phyloP scores from a whole-genome alignment of 2,329 filamentous ascomycete genomes.

The Arthrobotrys megalospora region DNA sequence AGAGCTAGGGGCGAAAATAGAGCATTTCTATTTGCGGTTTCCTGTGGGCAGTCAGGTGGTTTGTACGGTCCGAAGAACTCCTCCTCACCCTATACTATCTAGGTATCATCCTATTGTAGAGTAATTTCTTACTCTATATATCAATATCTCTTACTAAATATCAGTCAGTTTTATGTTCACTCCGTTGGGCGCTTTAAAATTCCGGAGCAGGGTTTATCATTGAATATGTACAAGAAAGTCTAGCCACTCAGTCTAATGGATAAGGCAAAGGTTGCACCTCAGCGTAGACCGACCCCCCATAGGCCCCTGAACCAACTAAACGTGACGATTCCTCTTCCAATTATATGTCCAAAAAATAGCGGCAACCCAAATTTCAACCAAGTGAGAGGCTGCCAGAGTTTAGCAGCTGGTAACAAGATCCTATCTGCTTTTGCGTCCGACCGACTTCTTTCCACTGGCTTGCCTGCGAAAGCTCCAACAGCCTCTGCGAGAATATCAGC shows the following conservation, averaged over 20 bases:
- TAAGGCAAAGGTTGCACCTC: not conserved
- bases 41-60: too few species aligned
- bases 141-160: too few species aligned
- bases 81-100: too few species aligned
- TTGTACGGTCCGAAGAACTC: too few species aligned
- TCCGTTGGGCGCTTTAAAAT: not conserved
- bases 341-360: slow-evolving; percentile 53
- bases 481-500: slow-evolving; percentile 67
- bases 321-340: slow-evolving; percentile 52
- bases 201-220: not conserved
- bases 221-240: slow-evolving; percentile 2
- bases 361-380: slow-evolving; percentile 61
- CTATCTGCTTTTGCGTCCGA: slow-evolving; percentile 30
- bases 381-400: slow-evolving; percentile 53
- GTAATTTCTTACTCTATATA: too few species aligned
- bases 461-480: slow-evolving; percentile 65
- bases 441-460: slow-evolving; percentile 16
- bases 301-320: slow-evolving; percentile 51
- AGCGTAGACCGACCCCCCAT: slow-evolving; percentile 34
- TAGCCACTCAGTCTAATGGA: not conserved
- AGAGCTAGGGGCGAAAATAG: too few species aligned
- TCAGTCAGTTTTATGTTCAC: too few species aligned
- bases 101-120: too few species aligned
- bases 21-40: too few species aligned
- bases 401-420: slow-evolving; percentile 38